phyloP scores from a whole-genome alignment of 2,329 filamentous ascomycete genomes.

The Penicillium sp. region DNA sequence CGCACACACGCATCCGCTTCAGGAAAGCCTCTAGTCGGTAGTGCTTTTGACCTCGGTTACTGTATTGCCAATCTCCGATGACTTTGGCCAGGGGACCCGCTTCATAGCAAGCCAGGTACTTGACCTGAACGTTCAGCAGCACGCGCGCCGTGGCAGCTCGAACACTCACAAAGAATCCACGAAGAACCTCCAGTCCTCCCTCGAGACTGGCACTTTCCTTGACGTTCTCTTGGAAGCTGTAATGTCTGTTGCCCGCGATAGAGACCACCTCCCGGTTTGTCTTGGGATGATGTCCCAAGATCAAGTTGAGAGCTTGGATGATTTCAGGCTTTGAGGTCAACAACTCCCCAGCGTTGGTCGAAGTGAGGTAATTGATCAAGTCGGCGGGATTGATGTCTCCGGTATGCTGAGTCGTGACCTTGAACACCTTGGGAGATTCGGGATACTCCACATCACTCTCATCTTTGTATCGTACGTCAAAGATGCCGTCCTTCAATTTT shows the following conservation, averaged over 20 bases:
- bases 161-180: conserved; percentile 59
- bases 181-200: conserved; percentile 50
- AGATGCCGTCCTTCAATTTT: conserved; percentile 22
- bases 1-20: conserved; percentile 36
- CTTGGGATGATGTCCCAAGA: conserved; percentile 48
- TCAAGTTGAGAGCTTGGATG: conserved; percentile 54
- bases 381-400: conserved; percentile 34
- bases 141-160: conserved; percentile 54
- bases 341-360: conserved; percentile 26
- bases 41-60: conserved; percentile 12
- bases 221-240: conserved; percentile 33
- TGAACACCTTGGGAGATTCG: conserved; percentile 29
- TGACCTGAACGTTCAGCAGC: conserved; percentile 59
- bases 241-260: conserved; percentile 51
- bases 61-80: conserved; percentile 29
- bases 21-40: conserved; percentile 31
- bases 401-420: conserved; percentile 31
- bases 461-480: conserved; percentile 30
- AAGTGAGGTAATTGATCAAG: conserved; percentile 42
- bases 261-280: conserved; percentile 37
- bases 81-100: conserved; percentile 36
- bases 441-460: conserved; percentile 32
- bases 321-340: conserved; percentile 46
- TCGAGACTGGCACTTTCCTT: conserved; percentile 40
- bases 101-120: conserved; percentile 54